Evolutionary conservation across 257 asterid species (phyloP).

Genomic region (Petunia axillaris): DNA sequence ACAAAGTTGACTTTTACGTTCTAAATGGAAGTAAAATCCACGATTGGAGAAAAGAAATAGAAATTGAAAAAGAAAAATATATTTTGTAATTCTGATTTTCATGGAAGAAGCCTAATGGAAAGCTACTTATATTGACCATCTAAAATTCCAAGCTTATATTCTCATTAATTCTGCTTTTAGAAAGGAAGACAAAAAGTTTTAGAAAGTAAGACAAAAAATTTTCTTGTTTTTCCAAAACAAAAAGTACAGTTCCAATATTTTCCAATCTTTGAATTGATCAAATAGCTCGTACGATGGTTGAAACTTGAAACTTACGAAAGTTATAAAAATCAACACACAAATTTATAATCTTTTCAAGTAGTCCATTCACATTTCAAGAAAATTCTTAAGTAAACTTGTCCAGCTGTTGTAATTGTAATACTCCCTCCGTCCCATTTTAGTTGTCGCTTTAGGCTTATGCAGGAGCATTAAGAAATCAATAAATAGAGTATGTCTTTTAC

Average conservation of each 20-base stretch:
- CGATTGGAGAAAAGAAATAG: not conserved
- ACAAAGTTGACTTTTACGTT: not conserved
- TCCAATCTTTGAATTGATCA: slow-evolving; percentile 59
- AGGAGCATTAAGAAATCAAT: too few relatives aligned
- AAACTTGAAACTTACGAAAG: slow-evolving; percentile 34
- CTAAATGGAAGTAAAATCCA: not conserved
- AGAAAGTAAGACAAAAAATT: slow-evolving; percentile 9
- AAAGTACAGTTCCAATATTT: slow-evolving; percentile 24
- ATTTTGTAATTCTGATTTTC: slow-evolving; percentile 29
- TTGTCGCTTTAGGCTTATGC: too few relatives aligned
- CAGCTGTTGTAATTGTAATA: not conserved
- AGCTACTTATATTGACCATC: slow-evolving; percentile 71
- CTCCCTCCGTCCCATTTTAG: too few relatives aligned
- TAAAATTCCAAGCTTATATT: slow-evolving; percentile 18
- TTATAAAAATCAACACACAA: slow-evolving; percentile 8
- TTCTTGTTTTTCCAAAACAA: not conserved
- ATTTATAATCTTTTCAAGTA: slow-evolving; percentile 31
- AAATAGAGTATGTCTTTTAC: too few relatives aligned
- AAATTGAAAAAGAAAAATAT: not conserved
- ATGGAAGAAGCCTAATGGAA: not conserved
- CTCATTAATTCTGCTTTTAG: slow-evolving; percentile 19
- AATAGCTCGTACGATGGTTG: slow-evolving; percentile 41
- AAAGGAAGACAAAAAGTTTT: slow-evolving; percentile 24
- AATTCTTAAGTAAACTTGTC: not conserved
- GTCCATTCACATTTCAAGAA: not conserved